Base-by-base conservation (phyloP, 768 basidiomycete species). In the Mycena maculata region DNA sequence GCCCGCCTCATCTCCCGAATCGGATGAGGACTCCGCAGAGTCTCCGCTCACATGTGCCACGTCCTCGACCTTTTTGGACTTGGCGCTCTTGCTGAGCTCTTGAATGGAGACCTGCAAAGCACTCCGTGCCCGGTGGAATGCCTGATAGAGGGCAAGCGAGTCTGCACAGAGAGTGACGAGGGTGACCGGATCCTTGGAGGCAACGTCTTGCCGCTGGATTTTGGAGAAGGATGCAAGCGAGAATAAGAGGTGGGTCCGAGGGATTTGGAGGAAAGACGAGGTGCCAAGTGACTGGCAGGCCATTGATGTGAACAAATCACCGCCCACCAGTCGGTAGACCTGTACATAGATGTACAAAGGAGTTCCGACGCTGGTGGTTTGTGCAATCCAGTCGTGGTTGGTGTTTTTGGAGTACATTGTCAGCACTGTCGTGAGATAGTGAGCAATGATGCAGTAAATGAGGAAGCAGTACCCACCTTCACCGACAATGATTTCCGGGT, bases 221-320 rank as follows among this genome's bases (percentile, higher is more conserved):
- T 25, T 12, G 3, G 30, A 7, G 47, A 36, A 65, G 4, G 44
- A 27, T 13, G 61, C 65, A 12, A 70, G 36, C 4, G 66, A 66
- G 56, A 72, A 68, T 20, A 73, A 50, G 50, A 72, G 31, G 36
- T 72, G 66, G 20, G 62, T 68, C n/a, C 61, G 66, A n/a, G 71
- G 71, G 15, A 74, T 58, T 38, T 66, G 72, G 23, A 73, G 41
- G 68, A 67, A 63, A 23, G 68, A 63, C 11, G 65, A 41, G 25
- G 60, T 64, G 6, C 52, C 55, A 2, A 73, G 63, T 16, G 31
- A 15, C 44, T 18, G 42, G 36, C 68, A 73, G 8, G 68, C 36
- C 33, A 72, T 44, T 2, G 68, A 70, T 2, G 61, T 53, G 30
- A 67, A 70, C 27, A 68, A 38, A 2, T 13, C 20, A 15, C 57